Evolutionary conservation across 495 filamentous ascomycete species (phyloP), one percentile per base, ranked within the genome.

Genomic region (Podospora anserina): DNA sequence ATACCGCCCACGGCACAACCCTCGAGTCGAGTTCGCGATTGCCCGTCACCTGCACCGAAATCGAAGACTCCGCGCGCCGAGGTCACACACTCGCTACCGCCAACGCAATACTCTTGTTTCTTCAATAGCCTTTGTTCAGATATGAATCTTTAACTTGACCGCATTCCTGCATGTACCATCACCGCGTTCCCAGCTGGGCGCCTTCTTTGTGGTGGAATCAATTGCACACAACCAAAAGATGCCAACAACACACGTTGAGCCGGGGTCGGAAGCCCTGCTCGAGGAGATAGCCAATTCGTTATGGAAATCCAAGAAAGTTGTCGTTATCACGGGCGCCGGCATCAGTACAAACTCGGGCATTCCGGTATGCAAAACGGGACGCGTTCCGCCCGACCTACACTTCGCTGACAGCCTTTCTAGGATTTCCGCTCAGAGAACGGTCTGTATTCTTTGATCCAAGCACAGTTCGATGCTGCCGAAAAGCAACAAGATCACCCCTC

Each of bases 281-380:
- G 87, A 89, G 66, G 76, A 84, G 23, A 86, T 91, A 66, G 89
- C 89, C 64, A 82, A 89, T 70, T 72, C 80, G 0, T 77, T 91
- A 53, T 84, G 81, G 63, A 86, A 88, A 68, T 83, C 89, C 3
- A 82, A 82, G 64, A 90, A 89, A 66, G 80, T 88, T 7, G 83
- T 91, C 32, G 85, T 91, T 9, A 80, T 91, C 26, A 91, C 89
- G 0, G 89, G 89, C 39, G 89, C 89, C 60, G 89, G 89, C 28
- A 91, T 91, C 64, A 89, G 87, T 70, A 91, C 89, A 58, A 91
- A 89, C 74, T 90, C 87, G 67, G 89, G 89, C 53, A 91, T 91
- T 68, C 89, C 89, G 18, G 88, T 91, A 79, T 72, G 86, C 78
- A 58, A 56, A 56, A 69, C 66, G 64, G 65, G 70, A 59, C 66